Conservation (phyloP, 2,329 filamentous ascomycete genomes). For the Aspergillus transmontanensis region DNA sequence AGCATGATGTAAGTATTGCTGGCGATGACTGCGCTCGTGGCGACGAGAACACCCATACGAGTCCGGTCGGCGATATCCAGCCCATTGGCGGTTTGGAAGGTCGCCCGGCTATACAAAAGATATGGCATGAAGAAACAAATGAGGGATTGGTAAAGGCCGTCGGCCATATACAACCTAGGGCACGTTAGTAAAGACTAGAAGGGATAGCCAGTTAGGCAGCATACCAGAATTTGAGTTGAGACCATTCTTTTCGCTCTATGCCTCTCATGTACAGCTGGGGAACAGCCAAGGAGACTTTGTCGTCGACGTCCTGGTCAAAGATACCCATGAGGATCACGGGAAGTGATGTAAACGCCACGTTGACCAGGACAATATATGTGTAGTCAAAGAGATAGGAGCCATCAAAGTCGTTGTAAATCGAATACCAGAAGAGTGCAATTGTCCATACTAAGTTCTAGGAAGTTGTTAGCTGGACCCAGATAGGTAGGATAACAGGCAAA, state of each 20-base stretch:
- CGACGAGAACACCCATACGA: constrained; percentile 85
- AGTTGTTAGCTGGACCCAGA: constrained; percentile 10
- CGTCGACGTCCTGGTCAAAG: constrained; percentile 93
- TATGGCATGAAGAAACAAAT: constrained; percentile 94
- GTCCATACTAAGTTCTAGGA: constrained; percentile 91
- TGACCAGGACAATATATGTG: constrained; percentile 95
- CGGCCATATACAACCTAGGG: constrained; percentile 83
- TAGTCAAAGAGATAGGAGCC: constrained; percentile 97
- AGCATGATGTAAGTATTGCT: constrained; percentile 95
- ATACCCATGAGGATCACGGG: constrained; percentile 96
- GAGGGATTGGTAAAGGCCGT: constrained; percentile 92
- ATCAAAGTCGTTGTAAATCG: constrained; percentile 93
- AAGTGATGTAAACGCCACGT: constrained; percentile 92
- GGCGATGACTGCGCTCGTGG: constrained; percentile 77
- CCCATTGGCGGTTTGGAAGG: constrained; percentile 71
- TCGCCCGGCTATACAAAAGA: constrained; percentile 70
- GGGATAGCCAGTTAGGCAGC: constrained; percentile 30
- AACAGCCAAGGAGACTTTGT: constrained; percentile 89
- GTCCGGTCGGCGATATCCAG: constrained; percentile 76
- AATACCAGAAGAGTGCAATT: constrained; percentile 95
- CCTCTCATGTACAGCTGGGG: constrained; percentile 93
- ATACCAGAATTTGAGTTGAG: constrained; percentile 93
- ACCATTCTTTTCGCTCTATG: constrained; percentile 97
- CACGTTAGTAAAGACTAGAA: constrained; percentile 29
- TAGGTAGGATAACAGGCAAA: background rate